phyloP scores from a whole-genome alignment of 208 protist genomes.

The Trypanosoma congolense region DNA sequence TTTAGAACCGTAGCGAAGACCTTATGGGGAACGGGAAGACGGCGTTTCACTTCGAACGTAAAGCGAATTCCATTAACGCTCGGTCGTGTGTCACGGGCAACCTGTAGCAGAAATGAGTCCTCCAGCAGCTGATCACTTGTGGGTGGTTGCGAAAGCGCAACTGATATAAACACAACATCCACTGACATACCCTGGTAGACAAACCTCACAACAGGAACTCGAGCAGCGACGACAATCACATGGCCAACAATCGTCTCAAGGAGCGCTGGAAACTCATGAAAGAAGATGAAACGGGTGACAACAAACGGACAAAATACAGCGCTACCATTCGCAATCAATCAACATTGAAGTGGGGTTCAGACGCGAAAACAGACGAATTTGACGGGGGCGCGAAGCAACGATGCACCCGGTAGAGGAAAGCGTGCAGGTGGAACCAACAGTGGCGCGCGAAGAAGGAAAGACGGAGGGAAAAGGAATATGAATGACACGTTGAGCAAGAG shows the following conservation, averaged over 20 bases:
- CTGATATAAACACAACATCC: slow-evolving; percentile 75
- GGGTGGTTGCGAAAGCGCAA: slow-evolving; percentile 42
- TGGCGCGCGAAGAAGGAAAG: slow-evolving; percentile 10
- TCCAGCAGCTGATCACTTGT: slow-evolving; percentile 44
- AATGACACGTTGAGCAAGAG: background rate
- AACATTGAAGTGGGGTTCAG: background rate
- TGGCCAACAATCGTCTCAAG: slow-evolving; percentile 25
- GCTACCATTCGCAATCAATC: no score
- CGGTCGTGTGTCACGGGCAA: slow-evolving; percentile 40
- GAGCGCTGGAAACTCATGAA: slow-evolving; percentile 43
- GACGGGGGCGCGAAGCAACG: background rate
- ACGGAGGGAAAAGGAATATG: slow-evolving; percentile 6
- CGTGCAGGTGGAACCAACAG: slow-evolving; percentile 2
- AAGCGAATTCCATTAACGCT: slow-evolving; percentile 80
- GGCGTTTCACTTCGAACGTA: slow-evolving; percentile 54
- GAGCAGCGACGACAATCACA: slow-evolving; percentile 58
- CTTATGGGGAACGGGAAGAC: slow-evolving; percentile 37
- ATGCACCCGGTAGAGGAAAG: background rate
- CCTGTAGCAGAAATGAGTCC: slow-evolving; percentile 50
- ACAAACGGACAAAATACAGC: slow-evolving; percentile 54
- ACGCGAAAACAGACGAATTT: background rate
- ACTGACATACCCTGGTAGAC: slow-evolving; percentile 40
- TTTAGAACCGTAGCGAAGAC: slow-evolving; percentile 54
- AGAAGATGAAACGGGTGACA: slow-evolving; percentile 40
- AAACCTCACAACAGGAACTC: slow-evolving; percentile 84